phyloP scores from a whole-genome alignment of 768 basidiomycete species.

The Lactarius vividus region DNA sequence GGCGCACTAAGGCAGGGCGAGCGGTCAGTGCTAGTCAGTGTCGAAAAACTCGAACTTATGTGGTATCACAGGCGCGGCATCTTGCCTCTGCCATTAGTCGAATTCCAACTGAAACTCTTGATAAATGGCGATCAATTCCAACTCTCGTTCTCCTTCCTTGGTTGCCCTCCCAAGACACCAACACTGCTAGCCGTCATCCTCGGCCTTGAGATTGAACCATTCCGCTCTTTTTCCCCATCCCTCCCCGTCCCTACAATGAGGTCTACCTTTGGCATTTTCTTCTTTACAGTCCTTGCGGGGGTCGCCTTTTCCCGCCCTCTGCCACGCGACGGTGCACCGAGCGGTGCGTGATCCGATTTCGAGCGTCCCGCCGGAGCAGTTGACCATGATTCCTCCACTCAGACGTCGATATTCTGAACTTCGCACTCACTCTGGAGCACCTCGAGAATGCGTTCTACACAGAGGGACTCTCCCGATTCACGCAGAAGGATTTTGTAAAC shows the following conservation, averaged over 20 bases:
- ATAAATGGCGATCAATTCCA: conserved; percentile 12
- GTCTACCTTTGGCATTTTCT: background rate
- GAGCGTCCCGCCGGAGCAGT: background rate
- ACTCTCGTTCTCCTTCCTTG: background rate
- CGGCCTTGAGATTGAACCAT: conserved; percentile 8
- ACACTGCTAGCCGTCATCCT: conserved; percentile 7
- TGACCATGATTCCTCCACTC: background rate
- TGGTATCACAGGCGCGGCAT: too few relatives aligned
- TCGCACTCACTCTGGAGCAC: conserved; percentile 39
- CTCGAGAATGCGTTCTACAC: conserved; percentile 39
- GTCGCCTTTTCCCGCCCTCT: conserved; percentile 18
- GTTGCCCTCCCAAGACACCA: conserved; percentile 11
- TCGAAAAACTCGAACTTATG: too few relatives aligned
- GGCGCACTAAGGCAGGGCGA: too few relatives aligned
- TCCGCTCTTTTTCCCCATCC: conserved; percentile 19
- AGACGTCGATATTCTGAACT: conserved; percentile 35
- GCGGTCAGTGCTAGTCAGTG: too few relatives aligned
- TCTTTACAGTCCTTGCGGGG: background rate
- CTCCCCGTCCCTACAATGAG: conserved; percentile 14
- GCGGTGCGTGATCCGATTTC: conserved; percentile 13
- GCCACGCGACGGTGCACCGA: conserved; percentile 13
- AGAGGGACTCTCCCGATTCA: conserved; percentile 37
- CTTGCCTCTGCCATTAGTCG: background rate
- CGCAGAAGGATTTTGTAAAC: conserved; percentile 37
- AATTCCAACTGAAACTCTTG: conserved; percentile 6